phyloP scores from a whole-genome alignment of 1,284 basidiomycete genomes.

The Inonotus obliquus region DNA sequence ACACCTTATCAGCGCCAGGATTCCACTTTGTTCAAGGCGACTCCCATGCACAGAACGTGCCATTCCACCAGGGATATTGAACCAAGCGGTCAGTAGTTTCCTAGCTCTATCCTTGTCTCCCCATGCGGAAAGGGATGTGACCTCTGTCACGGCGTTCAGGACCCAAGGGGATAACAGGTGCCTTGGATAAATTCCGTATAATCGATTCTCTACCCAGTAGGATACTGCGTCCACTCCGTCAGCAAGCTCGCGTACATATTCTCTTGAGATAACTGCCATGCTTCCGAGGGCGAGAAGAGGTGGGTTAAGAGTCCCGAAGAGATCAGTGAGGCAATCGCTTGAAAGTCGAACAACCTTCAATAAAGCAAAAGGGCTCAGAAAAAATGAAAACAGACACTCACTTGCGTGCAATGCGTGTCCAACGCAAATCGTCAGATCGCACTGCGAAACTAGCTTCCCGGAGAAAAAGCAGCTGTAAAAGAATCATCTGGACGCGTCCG shows the following conservation, averaged over 20 bases:
- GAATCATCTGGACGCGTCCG: slow-evolving; percentile 10
- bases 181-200: slow-evolving; percentile 1
- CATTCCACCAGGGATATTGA: not conserved
- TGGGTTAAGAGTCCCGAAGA: slow-evolving; percentile 9
- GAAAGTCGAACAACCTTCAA: not conserved
- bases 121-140: not conserved
- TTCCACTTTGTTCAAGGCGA: not conserved
- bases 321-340: slow-evolving; percentile 11
- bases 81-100: not conserved
- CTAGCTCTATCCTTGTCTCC: not conserved
- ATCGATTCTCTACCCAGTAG: slow-evolving; percentile 1
- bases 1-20: not conserved
- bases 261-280: not conserved
- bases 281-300: slow-evolving; percentile 5
- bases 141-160: not conserved
- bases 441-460: not conserved
- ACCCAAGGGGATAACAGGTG: not conserved
- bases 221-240: not conserved
- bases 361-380: not conserved
- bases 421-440: not conserved
- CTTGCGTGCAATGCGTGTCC: not conserved
- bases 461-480: slow-evolving; percentile 12
- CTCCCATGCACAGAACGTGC: not conserved
- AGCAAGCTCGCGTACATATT: not conserved
- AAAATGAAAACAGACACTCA: not conserved